phyloP scores from a whole-genome alignment of 495 filamentous ascomycete species.

The Neurospora intermedia region DNA sequence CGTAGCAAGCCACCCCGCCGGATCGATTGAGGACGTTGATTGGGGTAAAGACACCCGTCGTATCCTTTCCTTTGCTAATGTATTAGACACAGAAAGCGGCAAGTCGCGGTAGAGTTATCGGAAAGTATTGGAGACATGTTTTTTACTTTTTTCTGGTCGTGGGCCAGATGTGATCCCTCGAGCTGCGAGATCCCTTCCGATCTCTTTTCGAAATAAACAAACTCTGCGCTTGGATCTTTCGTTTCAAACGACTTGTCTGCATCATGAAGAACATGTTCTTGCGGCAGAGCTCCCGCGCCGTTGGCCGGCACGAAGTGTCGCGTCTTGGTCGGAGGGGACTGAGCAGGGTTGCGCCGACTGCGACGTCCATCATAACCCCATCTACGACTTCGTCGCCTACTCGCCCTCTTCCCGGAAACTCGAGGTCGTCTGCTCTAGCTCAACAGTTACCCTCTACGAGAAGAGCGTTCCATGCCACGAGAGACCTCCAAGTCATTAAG shows the following conservation, averaged over 20 bases:
- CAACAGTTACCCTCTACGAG: slow-evolving; percentile 15
- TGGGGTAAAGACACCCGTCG: not conserved
- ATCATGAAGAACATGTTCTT: slow-evolving; percentile 29
- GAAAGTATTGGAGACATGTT: not conserved
- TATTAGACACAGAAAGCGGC: not conserved
- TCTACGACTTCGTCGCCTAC: not conserved
- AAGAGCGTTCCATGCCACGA: slow-evolving; percentile 50
- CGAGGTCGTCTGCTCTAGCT: slow-evolving; percentile 4
- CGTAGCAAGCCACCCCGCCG: slow-evolving; percentile 17
- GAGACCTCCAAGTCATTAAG: slow-evolving; percentile 52
- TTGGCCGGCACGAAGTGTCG: slow-evolving; percentile 26
- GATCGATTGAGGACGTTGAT: slow-evolving; percentile 1
- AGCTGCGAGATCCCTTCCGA: not conserved
- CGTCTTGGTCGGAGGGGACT: slow-evolving; percentile 22
- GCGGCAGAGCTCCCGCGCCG: slow-evolving; percentile 29
- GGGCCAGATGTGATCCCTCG: not conserved
- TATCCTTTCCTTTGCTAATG: not conserved
- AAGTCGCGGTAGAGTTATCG: not conserved
- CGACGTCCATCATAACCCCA: not conserved
- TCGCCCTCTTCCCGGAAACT: not conserved
- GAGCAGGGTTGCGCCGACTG: slow-evolving; percentile 16
- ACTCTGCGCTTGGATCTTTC: not conserved
- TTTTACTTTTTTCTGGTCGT: not conserved
- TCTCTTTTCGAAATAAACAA: not conserved
- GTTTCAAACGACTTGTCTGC: not conserved